Percentiles rank a stretch among this genome's conserved stretches.
Evolutionary conservation across 192 early-diverging fungal species (phyloP).

Genomic region (Haplosporangium gracile): DNA sequence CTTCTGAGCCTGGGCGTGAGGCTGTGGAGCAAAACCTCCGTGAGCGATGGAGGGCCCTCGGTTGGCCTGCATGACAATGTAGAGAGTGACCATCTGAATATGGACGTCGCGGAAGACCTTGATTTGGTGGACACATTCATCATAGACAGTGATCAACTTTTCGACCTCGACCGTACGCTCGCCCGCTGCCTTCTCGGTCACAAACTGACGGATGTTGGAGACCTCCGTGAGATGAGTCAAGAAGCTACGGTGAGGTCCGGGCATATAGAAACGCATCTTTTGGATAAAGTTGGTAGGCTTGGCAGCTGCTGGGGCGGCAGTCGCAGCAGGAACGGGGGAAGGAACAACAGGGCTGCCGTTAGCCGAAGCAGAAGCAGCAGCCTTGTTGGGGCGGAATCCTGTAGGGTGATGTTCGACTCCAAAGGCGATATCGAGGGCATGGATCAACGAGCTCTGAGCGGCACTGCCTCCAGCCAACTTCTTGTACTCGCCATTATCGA

Average conservation of each 20-base stretch:
- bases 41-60: conserved; percentile 77
- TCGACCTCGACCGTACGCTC: conserved; percentile 20
- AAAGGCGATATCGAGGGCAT: conserved; percentile 89
- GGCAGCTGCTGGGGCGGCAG: background rate
- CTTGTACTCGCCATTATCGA: conserved; percentile 81
- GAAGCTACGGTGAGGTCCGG: conserved; percentile 88
- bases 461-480: conserved; percentile 93
- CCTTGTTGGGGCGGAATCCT: conserved; percentile 53
- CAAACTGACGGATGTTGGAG: conserved; percentile 77
- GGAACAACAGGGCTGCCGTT: background rate
- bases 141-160: conserved; percentile 78
- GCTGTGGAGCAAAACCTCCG: conserved; percentile 63
- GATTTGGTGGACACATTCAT: conserved; percentile 84
- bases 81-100: conserved; percentile 91
- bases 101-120: conserved; percentile 92
- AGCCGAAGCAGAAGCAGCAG: background rate
- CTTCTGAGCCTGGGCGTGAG: conserved; percentile 14
- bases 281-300: conserved; percentile 80
- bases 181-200: conserved; percentile 48
- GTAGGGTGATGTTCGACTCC: conserved; percentile 92
- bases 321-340: background rate
- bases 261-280: conserved; percentile 96
- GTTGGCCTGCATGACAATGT: conserved; percentile 88
- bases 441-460: conserved; percentile 94
- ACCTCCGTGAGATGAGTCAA: conserved; percentile 79